Evolutionary conservation across 148 eudicot species (phyloP), one percentile per base, ranked within the genome.

Genomic region (Camellia japonica): DNA sequence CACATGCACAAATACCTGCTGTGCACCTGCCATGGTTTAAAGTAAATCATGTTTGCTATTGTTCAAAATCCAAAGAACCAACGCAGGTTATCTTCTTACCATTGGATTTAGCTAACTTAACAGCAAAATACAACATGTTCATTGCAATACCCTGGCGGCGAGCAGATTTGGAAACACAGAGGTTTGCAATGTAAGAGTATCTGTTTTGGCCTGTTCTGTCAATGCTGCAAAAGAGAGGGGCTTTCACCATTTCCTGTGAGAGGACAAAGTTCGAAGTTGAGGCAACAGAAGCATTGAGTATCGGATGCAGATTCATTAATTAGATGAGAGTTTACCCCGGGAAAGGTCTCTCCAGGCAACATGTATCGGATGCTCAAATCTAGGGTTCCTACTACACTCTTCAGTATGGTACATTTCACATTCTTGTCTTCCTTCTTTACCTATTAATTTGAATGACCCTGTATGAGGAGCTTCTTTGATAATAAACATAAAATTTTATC

Each of bases 301-400:
- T 30, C 0, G 38, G 61, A 60, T 11, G 46, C 13, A 52, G 49
- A 61, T 52, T 5, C 9, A 58, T 19, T 10, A 41, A 49, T 18
- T 2, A 13, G 69, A 76, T 13, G 68, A 73, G 0, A 14, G n/a
- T 82, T 84, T 90, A 95, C 97, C 98, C 94, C 92, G 6, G 97
- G 96, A 80, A 87, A 95, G 68, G 95, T 85, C 81, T 91, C 91
- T 56, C 92, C 93, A 20, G 86, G 90, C 83, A 87, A 79, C 84
- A 95, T 79, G 85, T 80, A 66, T 14, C 87, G 80, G 43, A 89
- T 91, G 87, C 88, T 89, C 84, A 95, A 82, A 86, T 93, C 97
- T 74, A 93, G 81, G 9, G 98, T 95, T 78, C 94, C 98, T 16
- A 91, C 94, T 2, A 95, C 86, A 80, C 88, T 91, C 90, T 93